These are phyloP conservation scores for Yarrowia osloensis DNA, from an alignment of 805 yeast genomes.

Conservation along the genomic window DNA sequence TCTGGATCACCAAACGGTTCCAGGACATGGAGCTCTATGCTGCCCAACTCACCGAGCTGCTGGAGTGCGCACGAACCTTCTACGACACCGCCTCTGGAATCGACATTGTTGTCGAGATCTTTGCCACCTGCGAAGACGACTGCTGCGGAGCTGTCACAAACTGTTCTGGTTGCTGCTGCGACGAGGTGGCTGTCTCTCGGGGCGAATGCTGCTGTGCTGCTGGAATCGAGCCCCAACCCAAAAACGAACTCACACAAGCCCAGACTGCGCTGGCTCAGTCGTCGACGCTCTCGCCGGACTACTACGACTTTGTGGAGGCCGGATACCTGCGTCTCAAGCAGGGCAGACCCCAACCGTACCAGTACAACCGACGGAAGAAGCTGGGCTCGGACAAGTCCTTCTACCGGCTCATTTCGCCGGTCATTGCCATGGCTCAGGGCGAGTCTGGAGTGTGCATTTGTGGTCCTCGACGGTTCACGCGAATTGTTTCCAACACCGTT, in stretches of 20 bases:
- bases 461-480: slow-evolving; percentile 26
- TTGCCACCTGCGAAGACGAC: slow-evolving; percentile 26
- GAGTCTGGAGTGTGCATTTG: slow-evolving; percentile 30
- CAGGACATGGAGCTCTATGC: slow-evolving; percentile 19
- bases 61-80: background rate
- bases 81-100: background rate
- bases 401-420: slow-evolving; percentile 20
- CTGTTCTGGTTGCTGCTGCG: slow-evolving; percentile 14
- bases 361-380: slow-evolving; percentile 6
- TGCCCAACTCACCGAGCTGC: background rate
- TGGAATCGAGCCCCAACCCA: slow-evolving; percentile 9
- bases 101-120: slow-evolving; percentile 21
- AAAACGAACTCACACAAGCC: slow-evolving; percentile 10
- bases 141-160: slow-evolving; percentile 10
- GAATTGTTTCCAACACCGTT: slow-evolving; percentile 2
- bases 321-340: slow-evolving; percentile 14
- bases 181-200: slow-evolving; percentile 6
- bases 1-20: slow-evolving; percentile 25
- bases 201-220: slow-evolving; percentile 14
- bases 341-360: slow-evolving; percentile 24
- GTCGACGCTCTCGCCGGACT: slow-evolving; percentile 7
- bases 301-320: slow-evolving; percentile 14
- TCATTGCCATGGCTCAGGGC: slow-evolving; percentile 12
- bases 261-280: slow-evolving; percentile 6
- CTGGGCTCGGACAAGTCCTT: slow-evolving; percentile 21